Conservation (phyloP, 768 basidiomycete genomes). For the Leccinum boreale region DNA sequence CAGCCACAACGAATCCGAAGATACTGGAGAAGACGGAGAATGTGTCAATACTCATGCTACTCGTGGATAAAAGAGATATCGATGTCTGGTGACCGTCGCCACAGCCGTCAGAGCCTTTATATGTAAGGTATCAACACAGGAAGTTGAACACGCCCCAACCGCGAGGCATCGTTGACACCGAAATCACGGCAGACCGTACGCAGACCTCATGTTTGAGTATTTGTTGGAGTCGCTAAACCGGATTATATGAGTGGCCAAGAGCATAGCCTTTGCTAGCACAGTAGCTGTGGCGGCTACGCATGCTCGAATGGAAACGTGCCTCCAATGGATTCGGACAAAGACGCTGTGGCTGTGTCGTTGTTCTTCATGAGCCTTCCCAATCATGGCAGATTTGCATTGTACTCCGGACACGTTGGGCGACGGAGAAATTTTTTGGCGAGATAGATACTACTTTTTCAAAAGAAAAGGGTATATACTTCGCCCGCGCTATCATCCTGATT, state of each 20-base stretch:
- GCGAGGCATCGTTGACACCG: not conserved
- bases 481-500: constrained; percentile 7
- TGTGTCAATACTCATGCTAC: not conserved
- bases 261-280: too few relatives aligned
- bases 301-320: too few relatives aligned
- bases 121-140: not conserved
- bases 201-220: not conserved
- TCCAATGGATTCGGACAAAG: too few relatives aligned
- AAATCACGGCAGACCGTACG: not conserved
- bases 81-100: not conserved
- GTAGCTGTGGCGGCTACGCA: too few relatives aligned
- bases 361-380: not conserved
- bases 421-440: not conserved
- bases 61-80: not conserved
- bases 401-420: not conserved
- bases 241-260: too few relatives aligned
- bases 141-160: not conserved
- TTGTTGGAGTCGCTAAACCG: not conserved
- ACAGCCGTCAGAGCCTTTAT: not conserved
- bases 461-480: not conserved
- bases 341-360: too few relatives aligned
- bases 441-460: not conserved
- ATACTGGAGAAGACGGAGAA: constrained; percentile 5
- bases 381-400: not conserved
- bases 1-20: not conserved